Conservation (phyloP, 192 early-diverging fungal species). For the Jimgerdemannia flammicorona region DNA sequence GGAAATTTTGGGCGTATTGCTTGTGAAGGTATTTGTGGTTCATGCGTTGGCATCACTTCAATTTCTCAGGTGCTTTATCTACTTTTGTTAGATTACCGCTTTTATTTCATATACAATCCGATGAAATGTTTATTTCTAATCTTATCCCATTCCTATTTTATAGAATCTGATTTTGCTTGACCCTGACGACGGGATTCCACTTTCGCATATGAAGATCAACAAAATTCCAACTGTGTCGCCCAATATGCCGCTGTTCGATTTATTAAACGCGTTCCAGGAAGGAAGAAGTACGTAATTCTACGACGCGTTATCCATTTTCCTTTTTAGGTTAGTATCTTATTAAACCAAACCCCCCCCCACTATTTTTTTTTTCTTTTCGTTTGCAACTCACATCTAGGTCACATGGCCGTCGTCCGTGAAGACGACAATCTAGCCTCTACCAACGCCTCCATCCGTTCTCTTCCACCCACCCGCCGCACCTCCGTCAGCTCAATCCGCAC, state of each 20-base stretch:
- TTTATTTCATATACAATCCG: no score
- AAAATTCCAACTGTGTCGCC: constrained; percentile 23
- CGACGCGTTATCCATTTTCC: no score
- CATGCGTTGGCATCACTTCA: no score
- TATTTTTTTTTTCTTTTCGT: not conserved
- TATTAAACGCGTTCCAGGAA: constrained; percentile 72
- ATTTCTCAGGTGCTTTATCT: no score
- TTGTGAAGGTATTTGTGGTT: constrained; percentile 38
- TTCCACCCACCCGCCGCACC: constrained; percentile 5
- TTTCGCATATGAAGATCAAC: constrained; percentile 41
- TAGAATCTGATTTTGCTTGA: constrained; percentile 41
- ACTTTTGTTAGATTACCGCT: no score
- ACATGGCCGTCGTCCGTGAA: constrained; percentile 65
- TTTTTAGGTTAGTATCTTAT: no score
- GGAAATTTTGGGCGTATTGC: constrained; percentile 47
- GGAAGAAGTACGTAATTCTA: constrained; percentile 45
- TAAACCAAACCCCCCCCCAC: not conserved
- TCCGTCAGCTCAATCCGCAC: constrained; percentile 3
- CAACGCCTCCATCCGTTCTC: constrained; percentile 13
- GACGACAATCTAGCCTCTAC: constrained; percentile 10
- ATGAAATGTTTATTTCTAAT: no score
- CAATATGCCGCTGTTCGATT: constrained; percentile 45
- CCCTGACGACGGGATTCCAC: constrained; percentile 42
- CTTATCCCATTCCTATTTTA: not conserved
- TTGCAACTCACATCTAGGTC: constrained; percentile 21